Conservation (phyloP, 208 protist species). For the Trypanosoma avium region DNA sequence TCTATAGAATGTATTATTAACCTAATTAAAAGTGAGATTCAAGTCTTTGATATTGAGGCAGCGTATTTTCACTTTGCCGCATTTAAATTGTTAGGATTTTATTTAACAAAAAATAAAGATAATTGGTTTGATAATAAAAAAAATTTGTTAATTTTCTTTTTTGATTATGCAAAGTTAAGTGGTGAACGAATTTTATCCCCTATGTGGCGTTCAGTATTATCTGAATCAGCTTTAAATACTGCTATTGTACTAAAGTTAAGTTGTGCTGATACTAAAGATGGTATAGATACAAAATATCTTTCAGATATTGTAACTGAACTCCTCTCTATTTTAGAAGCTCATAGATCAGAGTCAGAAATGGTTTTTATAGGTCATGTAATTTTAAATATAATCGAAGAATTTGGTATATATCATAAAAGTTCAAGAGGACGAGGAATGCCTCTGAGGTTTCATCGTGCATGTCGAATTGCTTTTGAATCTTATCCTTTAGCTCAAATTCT, state of each 20-base stretch:
- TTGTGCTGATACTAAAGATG: slow-evolving; percentile 32
- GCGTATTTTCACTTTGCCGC: slow-evolving; percentile 66
- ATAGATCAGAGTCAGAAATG: background rate
- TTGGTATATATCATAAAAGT: slow-evolving; percentile 59
- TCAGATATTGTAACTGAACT: slow-evolving; percentile 15
- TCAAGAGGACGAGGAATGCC: slow-evolving; percentile 63
- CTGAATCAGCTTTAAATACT: slow-evolving; percentile 47
- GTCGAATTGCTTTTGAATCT: slow-evolving; percentile 44
- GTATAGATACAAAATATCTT: slow-evolving; percentile 4
- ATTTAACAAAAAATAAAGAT: slow-evolving; percentile 36
- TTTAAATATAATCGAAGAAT: slow-evolving; percentile 59
- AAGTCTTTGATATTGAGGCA: slow-evolving; percentile 16
- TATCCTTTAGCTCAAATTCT: slow-evolving; percentile 38
- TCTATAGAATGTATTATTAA: slow-evolving; percentile 5
- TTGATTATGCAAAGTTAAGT: slow-evolving; percentile 33
- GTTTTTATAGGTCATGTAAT: slow-evolving; percentile 20
- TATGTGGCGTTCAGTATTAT: slow-evolving; percentile 61
- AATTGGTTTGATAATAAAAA: slow-evolving; percentile 21
- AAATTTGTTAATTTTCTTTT: slow-evolving; percentile 44
- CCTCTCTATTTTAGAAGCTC: slow-evolving; percentile 25
- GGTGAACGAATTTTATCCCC: slow-evolving; percentile 27
- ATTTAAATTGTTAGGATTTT: slow-evolving; percentile 60
- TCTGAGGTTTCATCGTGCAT: slow-evolving; percentile 49
- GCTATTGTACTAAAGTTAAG: slow-evolving; percentile 73
- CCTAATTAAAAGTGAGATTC: slow-evolving; percentile 32